Conservation (phyloP, 495 filamentous ascomycete species). For the Talaromyces adpressus region DNA sequence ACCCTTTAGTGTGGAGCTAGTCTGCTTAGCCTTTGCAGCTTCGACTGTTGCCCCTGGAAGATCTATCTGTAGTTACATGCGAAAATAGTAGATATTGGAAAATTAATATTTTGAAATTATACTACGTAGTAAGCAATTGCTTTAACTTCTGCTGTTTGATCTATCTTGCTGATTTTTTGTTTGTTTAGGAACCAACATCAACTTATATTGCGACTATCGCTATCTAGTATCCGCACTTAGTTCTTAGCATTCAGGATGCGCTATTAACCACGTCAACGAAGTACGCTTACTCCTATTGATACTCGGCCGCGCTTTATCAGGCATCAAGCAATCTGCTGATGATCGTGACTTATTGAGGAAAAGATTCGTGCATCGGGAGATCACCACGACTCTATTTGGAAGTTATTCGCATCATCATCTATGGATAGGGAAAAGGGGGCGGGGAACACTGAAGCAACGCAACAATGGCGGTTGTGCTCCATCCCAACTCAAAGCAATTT, state of each 20-base stretch:
- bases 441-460: background rate
- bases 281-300: background rate
- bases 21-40: background rate
- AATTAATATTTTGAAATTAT: background rate
- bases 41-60: background rate
- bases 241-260: background rate
- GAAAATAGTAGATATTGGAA: background rate
- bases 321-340: background rate
- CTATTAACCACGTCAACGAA: background rate
- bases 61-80: background rate
- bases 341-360: background rate
- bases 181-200: background rate
- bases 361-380: background rate
- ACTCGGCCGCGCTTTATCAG: background rate
- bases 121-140: too few species aligned
- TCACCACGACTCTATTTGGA: background rate
- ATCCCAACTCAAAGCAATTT: background rate
- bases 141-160: background rate
- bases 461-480: background rate
- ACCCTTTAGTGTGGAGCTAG: background rate
- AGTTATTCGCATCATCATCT: background rate
- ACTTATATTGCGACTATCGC: background rate
- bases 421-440: background rate
- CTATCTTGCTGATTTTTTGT: background rate
- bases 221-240: background rate